phyloP scores from a whole-genome alignment of 148 eudicot species.

The Camellia granthamiana region DNA sequence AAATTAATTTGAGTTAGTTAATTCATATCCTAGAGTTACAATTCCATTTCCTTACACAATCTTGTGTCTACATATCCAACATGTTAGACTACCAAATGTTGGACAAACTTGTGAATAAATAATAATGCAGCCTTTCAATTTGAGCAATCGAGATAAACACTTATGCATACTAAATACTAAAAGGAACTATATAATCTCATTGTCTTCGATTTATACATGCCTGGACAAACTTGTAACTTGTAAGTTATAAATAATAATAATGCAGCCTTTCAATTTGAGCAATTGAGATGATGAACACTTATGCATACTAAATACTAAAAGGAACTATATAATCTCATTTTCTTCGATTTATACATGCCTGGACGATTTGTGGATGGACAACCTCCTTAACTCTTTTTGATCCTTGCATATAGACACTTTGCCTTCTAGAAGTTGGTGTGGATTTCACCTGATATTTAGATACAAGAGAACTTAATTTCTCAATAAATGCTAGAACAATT shows the following conservation, averaged over 20 bases:
- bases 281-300: too few species aligned
- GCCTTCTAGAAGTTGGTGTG: too few species aligned
- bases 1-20: slow-evolving; percentile 17
- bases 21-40: neutral
- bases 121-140: slow-evolving; percentile 12
- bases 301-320: too few species aligned
- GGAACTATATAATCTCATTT: too few species aligned
- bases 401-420: too few species aligned
- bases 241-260: too few species aligned
- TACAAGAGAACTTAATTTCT: too few species aligned
- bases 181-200: neutral
- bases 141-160: slow-evolving; percentile 3
- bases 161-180: neutral
- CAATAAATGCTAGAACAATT: too few species aligned
- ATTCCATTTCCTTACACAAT: neutral
- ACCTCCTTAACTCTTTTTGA: neutral
- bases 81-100: neutral
- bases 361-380: slow-evolving; percentile 10
- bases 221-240: slow-evolving; percentile 3
- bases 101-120: neutral
- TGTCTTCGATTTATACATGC: slow-evolving; percentile 15
- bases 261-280: too few species aligned
- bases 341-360: too few species aligned
- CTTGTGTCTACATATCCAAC: neutral
- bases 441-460: too few species aligned